phyloP scores from a whole-genome alignment of 306 rosid species.

The Sphenostylis stenocarpa region DNA sequence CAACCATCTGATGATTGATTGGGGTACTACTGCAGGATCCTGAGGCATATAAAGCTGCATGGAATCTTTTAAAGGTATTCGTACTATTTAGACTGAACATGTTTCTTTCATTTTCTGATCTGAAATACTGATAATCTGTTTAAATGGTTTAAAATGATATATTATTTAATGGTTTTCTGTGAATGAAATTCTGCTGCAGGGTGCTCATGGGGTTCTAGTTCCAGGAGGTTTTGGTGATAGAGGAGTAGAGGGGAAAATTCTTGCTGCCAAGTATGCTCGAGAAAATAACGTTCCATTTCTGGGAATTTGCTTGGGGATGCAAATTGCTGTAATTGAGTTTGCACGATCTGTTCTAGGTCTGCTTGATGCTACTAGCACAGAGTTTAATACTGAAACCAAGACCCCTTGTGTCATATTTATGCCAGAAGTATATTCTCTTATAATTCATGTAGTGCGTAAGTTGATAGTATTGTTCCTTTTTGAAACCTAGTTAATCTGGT shows the following conservation, averaged over 20 bases:
- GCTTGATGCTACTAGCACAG: slow-evolving; percentile 80
- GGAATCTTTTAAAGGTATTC: slow-evolving; percentile 81
- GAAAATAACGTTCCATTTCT: slow-evolving; percentile 79
- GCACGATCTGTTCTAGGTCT: slow-evolving; percentile 85
- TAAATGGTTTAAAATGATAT: background rate
- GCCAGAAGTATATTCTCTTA: slow-evolving; percentile 73
- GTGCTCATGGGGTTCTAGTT: slow-evolving; percentile 82
- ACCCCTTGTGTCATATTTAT: slow-evolving; percentile 86
- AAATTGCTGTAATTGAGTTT: slow-evolving; percentile 86
- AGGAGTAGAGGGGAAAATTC: slow-evolving; percentile 91
- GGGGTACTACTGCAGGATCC: slow-evolving; percentile 59
- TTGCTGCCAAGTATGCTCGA: slow-evolving; percentile 89
- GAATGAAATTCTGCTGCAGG: slow-evolving; percentile 55
- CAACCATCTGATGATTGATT: slow-evolving; percentile 20
- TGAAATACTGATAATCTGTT: background rate
- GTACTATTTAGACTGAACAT: slow-evolving; percentile 7
- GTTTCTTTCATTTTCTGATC: slow-evolving; percentile 7
- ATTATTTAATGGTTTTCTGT: slow-evolving; percentile 23
- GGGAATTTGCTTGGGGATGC: slow-evolving; percentile 95
- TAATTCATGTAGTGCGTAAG: background rate
- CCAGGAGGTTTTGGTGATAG: slow-evolving; percentile 98
- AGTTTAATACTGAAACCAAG: slow-evolving; percentile 69
- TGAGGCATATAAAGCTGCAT: slow-evolving; percentile 58
- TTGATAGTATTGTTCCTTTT: background rate
- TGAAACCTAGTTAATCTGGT: slow-evolving; percentile 16